Base-by-base conservation (phyloP, 2,329 filamentous ascomycete species). In the Saccharata proteae region DNA sequence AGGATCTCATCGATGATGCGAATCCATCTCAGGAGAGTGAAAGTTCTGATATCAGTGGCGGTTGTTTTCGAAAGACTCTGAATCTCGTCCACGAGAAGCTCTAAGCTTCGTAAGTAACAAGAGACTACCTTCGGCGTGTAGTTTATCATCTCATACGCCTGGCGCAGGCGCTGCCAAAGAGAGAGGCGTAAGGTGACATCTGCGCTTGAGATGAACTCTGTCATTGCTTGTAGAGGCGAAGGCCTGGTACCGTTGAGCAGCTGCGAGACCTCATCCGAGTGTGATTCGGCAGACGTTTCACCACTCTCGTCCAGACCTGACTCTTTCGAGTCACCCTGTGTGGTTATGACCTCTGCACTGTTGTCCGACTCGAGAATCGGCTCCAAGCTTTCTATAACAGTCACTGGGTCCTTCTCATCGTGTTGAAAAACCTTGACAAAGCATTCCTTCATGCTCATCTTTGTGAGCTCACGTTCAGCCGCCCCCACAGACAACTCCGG, bases 381-480 rank as follows among this genome's bases (percentile, higher is more conserved):
- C 47, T 98, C 90, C 20, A 98, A 62, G 16, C 77, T 90, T 47
- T 94, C 85, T 36, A 98, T 94, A 13, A 94, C 74, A 4, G 77
- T 70, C 9, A 88, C 71, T 0, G 88, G 82, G 43, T 94, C 78
- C 27, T 78, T 75, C 36, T 77, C 71, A 35, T 90, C 80, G 21
- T 85, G 77, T 37, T 82, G 80, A 50, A 96, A 96, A 1, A 98
- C 71, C 21, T 77, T 82, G 30, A 85, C 67, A 55, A 98, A 96
- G 53, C 96, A 96, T 48, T 94, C 88, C 72, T 93, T 90, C 0
- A 88, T 96, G 10, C 83, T 93, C 19, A 96, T 67, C 45, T 86
- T 85, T 9, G 83, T 88, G 16, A 94, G 79, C 50, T 98, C 88
- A 33, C 84, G 77, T 40, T 96, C 86, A 6, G 90, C 77, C 1